phyloP scores from a whole-genome alignment of 805 yeast genomes.

The Candida michaelii region DNA sequence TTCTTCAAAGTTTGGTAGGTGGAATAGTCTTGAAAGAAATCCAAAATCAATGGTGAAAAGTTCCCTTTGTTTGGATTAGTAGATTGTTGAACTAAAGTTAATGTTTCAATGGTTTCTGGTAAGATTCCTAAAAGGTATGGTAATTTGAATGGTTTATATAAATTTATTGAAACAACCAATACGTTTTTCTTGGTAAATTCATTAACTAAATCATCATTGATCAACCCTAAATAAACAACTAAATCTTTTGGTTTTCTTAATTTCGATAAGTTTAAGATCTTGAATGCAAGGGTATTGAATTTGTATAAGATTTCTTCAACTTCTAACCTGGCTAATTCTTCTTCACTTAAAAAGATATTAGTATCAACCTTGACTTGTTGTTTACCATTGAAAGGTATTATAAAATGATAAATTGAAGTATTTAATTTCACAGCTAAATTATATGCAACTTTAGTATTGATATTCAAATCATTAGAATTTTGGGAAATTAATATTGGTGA shows the following conservation, averaged over 20 bases:
- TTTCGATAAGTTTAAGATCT: constrained; percentile 26
- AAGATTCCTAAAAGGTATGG: constrained; percentile 47
- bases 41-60: constrained; percentile 73
- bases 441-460: constrained; percentile 58
- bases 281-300: constrained; percentile 30
- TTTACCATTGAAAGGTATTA: constrained; percentile 29
- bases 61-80: constrained; percentile 24
- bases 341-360: constrained; percentile 9
- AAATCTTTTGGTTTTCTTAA: constrained; percentile 43
- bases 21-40: constrained; percentile 63
- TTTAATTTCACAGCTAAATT: constrained; percentile 48
- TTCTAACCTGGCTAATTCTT: constrained; percentile 17
- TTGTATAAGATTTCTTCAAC: constrained; percentile 23
- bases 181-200: constrained; percentile 38
- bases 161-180: constrained; percentile 57
- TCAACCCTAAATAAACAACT: constrained; percentile 64
- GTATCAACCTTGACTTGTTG: not conserved
- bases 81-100: constrained; percentile 67
- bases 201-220: constrained; percentile 41
- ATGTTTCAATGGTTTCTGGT: constrained; percentile 53
- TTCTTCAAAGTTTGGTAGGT: constrained; percentile 44
- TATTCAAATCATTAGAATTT: constrained; percentile 46
- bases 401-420: constrained; percentile 74
- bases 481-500: constrained; percentile 69
- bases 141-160: constrained; percentile 72